Evolutionary conservation across 345 rosid species (phyloP), one percentile per base, ranked within the genome.

Genomic region (Physaria fendleri): DNA sequence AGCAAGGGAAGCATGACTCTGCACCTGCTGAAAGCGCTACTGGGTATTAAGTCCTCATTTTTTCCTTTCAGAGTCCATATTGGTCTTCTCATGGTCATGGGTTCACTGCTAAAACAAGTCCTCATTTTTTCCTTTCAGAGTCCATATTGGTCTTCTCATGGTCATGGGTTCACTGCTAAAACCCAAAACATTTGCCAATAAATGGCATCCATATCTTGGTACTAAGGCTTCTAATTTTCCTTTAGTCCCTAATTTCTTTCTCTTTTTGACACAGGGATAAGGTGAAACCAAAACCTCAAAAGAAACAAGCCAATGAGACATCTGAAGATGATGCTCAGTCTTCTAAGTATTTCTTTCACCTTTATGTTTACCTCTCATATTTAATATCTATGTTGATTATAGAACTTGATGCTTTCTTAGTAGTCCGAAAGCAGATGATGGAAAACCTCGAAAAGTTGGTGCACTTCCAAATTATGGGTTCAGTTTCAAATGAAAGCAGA

Each of bases 391-490:
- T 37, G 29, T 22, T 64, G 24, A 37, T 62, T 67, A 45, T 68
- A 42, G 37, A 66, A 75, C 78, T 76, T 76, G 65, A 78, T 54
- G 70, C 23, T 27, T 56, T 55, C 37, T 37, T 74, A 74, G 85
- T 80, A 87, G 89, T 70, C 85, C 88, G 41, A 71, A 65, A 12
- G 69, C 75, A 51, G 87, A 74, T 18, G 96, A 94, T 76, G 74
- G 76, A 54, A 87, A 82, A 68, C 62, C 87, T 76, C 80, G 69
- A 11, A 84, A 59, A 78, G 72, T 60, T 13, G 90, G 91, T 74
- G 72, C 79, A 16, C 97, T 87, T 76, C 99, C 99, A 48, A 90
- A 83, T 48, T 94, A 94, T 54, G 97, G 99, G 28, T 94, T 94
- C 82, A 94, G 95, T 70, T 94, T 94, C 60, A 85, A 72, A 79